phyloP scores from a whole-genome alignment of 2,329 filamentous ascomycete species.

The Xylaria sp. region DNA sequence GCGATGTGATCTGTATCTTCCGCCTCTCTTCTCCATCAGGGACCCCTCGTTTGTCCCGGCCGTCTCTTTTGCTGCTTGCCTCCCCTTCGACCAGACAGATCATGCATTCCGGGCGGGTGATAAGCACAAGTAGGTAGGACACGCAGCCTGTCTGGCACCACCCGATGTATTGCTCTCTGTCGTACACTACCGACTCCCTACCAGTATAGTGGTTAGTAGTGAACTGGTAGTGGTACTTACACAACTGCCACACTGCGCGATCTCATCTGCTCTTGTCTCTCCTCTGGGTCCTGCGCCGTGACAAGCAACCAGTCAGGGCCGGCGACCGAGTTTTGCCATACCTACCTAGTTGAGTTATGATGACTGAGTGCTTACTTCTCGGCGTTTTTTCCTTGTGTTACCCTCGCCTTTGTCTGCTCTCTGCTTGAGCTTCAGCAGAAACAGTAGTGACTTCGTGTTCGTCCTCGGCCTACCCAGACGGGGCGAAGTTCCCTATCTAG shows the following conservation, averaged over 20 bases:
- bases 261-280: constrained; percentile 35
- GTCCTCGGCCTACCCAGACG: constrained; percentile 29
- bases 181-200: constrained; percentile 4
- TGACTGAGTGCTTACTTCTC: constrained; percentile 36
- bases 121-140: constrained; percentile 29
- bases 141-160: constrained; percentile 33
- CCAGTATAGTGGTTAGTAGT: not conserved
- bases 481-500: constrained; percentile 33
- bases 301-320: constrained; percentile 23
- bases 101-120: constrained; percentile 37
- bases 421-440: constrained; percentile 12
- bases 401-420: constrained; percentile 15
- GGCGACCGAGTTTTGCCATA: constrained; percentile 34
- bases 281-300: constrained; percentile 11
- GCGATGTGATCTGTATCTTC: constrained; percentile 44
- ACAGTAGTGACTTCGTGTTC: constrained; percentile 21
- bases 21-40: constrained; percentile 40
- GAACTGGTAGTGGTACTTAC: constrained; percentile 29
- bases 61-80: constrained; percentile 23
- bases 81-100: constrained; percentile 33
- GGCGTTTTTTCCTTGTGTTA: constrained; percentile 31
- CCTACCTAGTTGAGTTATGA: constrained; percentile 32
- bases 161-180: constrained; percentile 34
- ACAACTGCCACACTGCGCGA: constrained; percentile 35
- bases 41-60: constrained; percentile 35